Conservation (phyloP, 352 stramenopile genomes). For the Phytopythium oedochilum region DNA sequence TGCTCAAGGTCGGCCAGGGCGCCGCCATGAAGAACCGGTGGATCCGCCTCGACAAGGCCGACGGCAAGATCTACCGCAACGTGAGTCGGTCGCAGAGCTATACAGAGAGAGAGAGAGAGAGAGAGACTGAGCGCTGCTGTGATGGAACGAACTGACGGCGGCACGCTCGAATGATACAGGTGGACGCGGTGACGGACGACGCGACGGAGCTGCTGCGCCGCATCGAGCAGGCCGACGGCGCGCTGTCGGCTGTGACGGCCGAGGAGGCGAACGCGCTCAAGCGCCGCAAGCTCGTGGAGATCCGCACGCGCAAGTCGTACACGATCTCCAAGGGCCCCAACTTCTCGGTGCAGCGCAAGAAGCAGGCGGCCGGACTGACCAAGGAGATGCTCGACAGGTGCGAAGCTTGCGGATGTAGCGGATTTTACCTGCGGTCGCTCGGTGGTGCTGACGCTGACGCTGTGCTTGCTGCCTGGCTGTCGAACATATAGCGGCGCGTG, state of each 20-base stretch:
- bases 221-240: slow-evolving; percentile 55
- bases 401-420: slow-evolving; percentile 2
- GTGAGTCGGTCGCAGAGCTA: no score
- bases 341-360: slow-evolving; percentile 93
- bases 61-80: slow-evolving; percentile 85
- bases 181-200: slow-evolving; percentile 58
- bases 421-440: background rate
- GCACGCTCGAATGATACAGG: no score
- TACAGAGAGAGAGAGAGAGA: no score
- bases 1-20: slow-evolving; percentile 94
- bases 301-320: slow-evolving; percentile 93
- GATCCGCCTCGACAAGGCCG: slow-evolving; percentile 92
- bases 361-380: slow-evolving; percentile 96
- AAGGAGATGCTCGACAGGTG: slow-evolving; percentile 98
- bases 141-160: no score
- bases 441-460: slow-evolving; percentile 12
- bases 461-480: background rate
- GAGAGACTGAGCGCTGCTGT: no score
- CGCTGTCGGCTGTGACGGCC: slow-evolving; percentile 61
- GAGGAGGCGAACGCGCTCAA: slow-evolving; percentile 78
- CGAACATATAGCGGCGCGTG: slow-evolving; percentile 70
- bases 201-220: slow-evolving; percentile 84
- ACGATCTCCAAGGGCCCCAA: slow-evolving; percentile 89
- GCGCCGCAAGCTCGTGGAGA: slow-evolving; percentile 75
- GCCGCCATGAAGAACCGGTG: slow-evolving; percentile 98